phyloP scores from a whole-genome alignment of 257 asterid genomes.

The Ilex aquifolium region DNA sequence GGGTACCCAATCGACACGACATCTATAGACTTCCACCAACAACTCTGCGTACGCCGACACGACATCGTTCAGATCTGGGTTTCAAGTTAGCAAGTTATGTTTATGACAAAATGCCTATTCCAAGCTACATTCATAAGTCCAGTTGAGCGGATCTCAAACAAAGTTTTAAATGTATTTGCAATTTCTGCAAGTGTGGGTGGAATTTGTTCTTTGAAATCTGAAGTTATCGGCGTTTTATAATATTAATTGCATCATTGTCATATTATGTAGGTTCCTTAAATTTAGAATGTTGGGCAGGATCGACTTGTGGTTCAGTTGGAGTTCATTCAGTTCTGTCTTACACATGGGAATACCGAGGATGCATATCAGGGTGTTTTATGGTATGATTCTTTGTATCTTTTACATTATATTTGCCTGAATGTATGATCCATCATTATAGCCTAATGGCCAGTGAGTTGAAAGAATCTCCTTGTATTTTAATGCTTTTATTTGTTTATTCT shows the following conservation, averaged over 20 bases:
- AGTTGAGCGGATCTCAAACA: no score
- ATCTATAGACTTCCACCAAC: no score
- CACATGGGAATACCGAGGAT: constrained; percentile 33
- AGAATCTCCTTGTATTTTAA: not conserved
- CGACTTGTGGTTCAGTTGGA: constrained; percentile 59
- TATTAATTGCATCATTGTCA: not conserved
- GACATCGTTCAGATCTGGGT: no score
- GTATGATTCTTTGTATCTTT: constrained; percentile 34
- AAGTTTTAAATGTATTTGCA: no score
- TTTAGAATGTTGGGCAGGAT: constrained; percentile 40
- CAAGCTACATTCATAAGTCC: no score
- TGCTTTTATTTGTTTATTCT: not conserved
- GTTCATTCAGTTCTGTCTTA: constrained; percentile 47
- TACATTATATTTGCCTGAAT: not conserved
- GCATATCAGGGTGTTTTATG: constrained; percentile 47
- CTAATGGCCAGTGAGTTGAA: not conserved
- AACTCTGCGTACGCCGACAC: no score
- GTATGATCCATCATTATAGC: not conserved
- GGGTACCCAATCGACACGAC: no score
- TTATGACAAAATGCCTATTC: no score
- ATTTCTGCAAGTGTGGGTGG: no score
- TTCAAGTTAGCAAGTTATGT: no score
- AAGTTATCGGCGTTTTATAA: no score
- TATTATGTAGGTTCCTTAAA: not conserved
- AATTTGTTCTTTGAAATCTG: no score